Base-by-base conservation (phyloP, 208 protist genomes). In the Trypanosoma conorhini region DNA sequence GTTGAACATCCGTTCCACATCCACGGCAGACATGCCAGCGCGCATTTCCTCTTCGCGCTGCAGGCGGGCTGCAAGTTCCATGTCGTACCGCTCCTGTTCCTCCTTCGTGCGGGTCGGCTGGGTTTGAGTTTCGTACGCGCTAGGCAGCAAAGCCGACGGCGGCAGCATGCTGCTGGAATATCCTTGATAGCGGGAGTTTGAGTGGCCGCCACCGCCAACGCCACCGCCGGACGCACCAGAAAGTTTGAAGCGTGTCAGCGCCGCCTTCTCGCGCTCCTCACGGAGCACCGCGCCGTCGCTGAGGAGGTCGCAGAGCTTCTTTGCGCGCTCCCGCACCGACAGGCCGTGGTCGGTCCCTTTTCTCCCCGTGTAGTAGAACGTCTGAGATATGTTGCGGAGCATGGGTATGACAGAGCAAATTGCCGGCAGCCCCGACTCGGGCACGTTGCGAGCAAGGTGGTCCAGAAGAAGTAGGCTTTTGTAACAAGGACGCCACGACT, bases 271-370 rank as follows among this genome's bases (percentile, higher is more conserved):
- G 2, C 91, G 86, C 77, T 96, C 88, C 68, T 94, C 87, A 31
- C 88, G 87, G 62, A 96, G 76, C 56, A 86, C 67, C 52, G 82
- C 51, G 19, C 85, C 83, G 70, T 96, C 91, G 65, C 80, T 94
- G 42, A 96, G 67, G 21, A 96, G 81, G 42, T 93, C 88, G 3
- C 77, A 82, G 40, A 96, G 74, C 61, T 93, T 91, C 74, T 85
- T 91, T 10, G 88, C 87, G 22, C 88, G 86, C 74, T 96, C 91
- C 22, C 91, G 79, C 24, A 96, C 91, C 19, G 91, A 96, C 30
- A 94, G 68, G 54, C 91, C 91, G 76, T 94, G 91, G 66, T 96
- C 91, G 57, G 92, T 80, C 52, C 91, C 91, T 65, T 94, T 94
- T 13, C 79, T 77, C 62, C 91, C 93, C 7, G 88, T 94, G 74